phyloP scores from a whole-genome alignment of 2,329 filamentous ascomycete genomes.

The Clarireedia hainanense region DNA sequence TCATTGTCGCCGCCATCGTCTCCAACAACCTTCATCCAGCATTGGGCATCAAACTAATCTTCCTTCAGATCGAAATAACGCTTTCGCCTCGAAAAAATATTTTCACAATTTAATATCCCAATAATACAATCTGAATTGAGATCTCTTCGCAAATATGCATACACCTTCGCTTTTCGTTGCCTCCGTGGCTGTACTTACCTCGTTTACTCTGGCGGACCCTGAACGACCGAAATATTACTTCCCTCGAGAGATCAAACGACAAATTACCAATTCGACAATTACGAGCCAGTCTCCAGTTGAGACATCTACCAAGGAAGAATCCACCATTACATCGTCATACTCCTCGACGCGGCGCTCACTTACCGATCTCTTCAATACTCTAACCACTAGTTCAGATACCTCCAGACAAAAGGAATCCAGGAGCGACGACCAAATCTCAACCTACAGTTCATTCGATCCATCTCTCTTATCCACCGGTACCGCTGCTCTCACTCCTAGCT shows the following conservation, averaged over 20 bases:
- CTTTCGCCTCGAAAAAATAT: not conserved
- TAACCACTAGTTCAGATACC: not conserved
- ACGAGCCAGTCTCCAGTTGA: conserved; percentile 11
- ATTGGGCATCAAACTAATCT: conserved; percentile 19
- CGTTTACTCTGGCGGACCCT: conserved; percentile 37
- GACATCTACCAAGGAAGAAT: conserved; percentile 10
- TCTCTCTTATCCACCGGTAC: no score
- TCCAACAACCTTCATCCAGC: conserved; percentile 15
- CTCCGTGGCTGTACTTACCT: conserved; percentile 41
- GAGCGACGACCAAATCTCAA: not conserved
- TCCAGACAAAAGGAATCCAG: not conserved
- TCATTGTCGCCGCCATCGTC: not conserved
- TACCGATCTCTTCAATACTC: conserved; percentile 8
- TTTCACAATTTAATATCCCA: conserved; percentile 1
- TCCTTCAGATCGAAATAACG: conserved; percentile 10
- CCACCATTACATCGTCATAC: conserved; percentile 4
- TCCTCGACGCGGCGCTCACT: conserved; percentile 16
- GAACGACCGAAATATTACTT: conserved; percentile 48
- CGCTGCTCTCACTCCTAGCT: not conserved
- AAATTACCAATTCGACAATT: conserved; percentile 29
- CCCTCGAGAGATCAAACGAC: conserved; percentile 47
- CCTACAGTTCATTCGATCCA: not conserved
- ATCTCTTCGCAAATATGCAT: conserved; percentile 38
- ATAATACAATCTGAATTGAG: conserved; percentile 4
- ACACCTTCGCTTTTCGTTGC: conserved; percentile 41